Evolutionary conservation across 257 asterid species (phyloP).

Genomic region (Datura wrightii): DNA sequence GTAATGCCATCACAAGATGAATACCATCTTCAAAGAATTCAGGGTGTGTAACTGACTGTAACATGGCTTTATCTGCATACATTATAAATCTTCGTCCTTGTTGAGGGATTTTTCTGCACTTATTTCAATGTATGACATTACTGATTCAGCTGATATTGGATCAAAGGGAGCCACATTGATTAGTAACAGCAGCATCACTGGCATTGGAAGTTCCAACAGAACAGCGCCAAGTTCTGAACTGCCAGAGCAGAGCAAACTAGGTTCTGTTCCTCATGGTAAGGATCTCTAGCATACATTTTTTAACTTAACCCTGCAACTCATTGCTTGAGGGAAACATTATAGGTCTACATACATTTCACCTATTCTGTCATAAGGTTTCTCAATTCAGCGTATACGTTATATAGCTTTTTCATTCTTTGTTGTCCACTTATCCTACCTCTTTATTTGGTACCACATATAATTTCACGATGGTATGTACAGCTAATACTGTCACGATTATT

Average conservation of each 20-base stretch:
- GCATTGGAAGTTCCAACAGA: slow-evolving; percentile 58
- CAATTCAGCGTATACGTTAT: neutral
- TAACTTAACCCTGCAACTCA: neutral
- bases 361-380: neutral
- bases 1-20: slow-evolving; percentile 64
- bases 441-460: neutral
- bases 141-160: slow-evolving; percentile 82
- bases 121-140: slow-evolving; percentile 49
- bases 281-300: neutral
- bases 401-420: neutral
- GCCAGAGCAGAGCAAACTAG: slow-evolving; percentile 54
- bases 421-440: neutral
- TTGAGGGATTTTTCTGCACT: slow-evolving; percentile 39
- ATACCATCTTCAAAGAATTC: slow-evolving; percentile 57
- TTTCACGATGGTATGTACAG: neutral
- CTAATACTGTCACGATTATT: neutral
- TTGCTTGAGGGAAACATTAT: neutral
- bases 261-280: slow-evolving; percentile 65
- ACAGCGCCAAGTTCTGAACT: slow-evolving; percentile 49
- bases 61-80: slow-evolving; percentile 17
- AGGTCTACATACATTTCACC: neutral
- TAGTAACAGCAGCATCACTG: slow-evolving; percentile 57
- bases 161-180: slow-evolving; percentile 59
- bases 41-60: slow-evolving; percentile 50
- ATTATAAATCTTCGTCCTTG: neutral